A percentile compares a stretch with the other conserved stretches of the same genome.
phyloP scores from a whole-genome alignment of 306 rosid genomes.

The Herpetospermum pedunculosum region DNA sequence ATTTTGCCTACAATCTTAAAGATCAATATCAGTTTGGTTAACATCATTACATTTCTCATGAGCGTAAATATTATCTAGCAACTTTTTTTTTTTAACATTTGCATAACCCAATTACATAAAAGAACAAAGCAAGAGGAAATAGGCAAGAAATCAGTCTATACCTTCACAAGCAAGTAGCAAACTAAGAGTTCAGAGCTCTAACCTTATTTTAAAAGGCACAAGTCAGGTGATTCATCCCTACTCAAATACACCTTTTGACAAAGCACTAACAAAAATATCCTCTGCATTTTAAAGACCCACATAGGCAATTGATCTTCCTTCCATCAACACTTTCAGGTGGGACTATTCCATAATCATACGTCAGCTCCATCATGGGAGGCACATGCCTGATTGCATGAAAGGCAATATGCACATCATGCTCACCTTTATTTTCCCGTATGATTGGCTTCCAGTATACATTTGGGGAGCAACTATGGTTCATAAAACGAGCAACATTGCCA shows the following conservation, averaged over 20 bases:
- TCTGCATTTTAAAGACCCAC: conserved; percentile 66
- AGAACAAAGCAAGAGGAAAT: not conserved
- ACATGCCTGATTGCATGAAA: conserved; percentile 61
- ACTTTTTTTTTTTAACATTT: not conserved
- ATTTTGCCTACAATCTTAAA: not conserved
- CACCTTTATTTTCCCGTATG: conserved; percentile 44
- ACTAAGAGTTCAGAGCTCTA: conserved; percentile 13
- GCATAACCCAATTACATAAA: not conserved
- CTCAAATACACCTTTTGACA: conserved; percentile 18
- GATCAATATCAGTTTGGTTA: not conserved
- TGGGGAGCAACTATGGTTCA: conserved; percentile 94
- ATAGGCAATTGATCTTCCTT: conserved; percentile 69
- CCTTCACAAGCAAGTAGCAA: conserved; percentile 2
- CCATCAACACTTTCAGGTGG: conserved; percentile 41
- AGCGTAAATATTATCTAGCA: not conserved
- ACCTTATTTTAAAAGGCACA: conserved; percentile 33
- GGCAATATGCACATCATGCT: conserved; percentile 59
- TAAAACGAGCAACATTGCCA: conserved; percentile 91
- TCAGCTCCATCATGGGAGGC: conserved; percentile 85
- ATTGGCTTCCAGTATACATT: conserved; percentile 74
- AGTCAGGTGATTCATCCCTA: conserved; percentile 3
- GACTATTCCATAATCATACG: conserved; percentile 74
- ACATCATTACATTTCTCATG: not conserved
- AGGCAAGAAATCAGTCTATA: not conserved
- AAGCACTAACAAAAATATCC: conserved; percentile 42